These are phyloP conservation scores for Primulina tabacum DNA, from an alignment of 257 asterid species.

Conservation along the genomic window DNA sequence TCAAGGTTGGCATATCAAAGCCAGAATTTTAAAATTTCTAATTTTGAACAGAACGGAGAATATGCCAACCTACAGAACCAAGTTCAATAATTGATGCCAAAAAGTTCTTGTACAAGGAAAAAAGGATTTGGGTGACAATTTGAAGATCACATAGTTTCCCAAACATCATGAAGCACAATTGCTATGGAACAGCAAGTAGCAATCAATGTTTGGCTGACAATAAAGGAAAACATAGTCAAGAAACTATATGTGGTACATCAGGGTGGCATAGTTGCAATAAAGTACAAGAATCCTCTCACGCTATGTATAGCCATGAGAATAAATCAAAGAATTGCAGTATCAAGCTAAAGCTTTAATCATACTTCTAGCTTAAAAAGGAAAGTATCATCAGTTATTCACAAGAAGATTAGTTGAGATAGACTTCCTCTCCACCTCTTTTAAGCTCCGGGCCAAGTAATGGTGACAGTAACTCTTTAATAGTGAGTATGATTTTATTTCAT, in stretches of 20 bases:
- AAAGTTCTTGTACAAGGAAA: slow-evolving; percentile 4
- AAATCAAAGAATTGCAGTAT: not conserved
- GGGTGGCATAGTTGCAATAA: slow-evolving; percentile 11
- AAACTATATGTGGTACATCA: slow-evolving; percentile 8
- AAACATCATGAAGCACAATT: slow-evolving; percentile 13
- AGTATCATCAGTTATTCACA: slow-evolving; percentile 6
- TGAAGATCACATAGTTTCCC: not conserved
- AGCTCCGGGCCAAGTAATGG: not conserved
- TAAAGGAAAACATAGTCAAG: slow-evolving; percentile 7
- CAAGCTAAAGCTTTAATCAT: not conserved
- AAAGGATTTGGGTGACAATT: not conserved
- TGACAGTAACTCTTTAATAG: slow-evolving; percentile 4
- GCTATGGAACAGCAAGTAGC: not conserved
- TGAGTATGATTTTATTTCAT: not conserved
- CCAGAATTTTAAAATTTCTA: slow-evolving; percentile 2
- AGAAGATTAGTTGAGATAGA: not conserved
- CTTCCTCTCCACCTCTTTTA: not conserved
- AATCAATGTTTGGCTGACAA: not conserved
- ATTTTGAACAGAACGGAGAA: not conserved
- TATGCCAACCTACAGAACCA: not conserved
- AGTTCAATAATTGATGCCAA: slow-evolving; percentile 6
- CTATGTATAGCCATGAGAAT: not conserved
- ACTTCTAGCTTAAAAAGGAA: slow-evolving; percentile 3
- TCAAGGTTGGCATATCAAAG: slow-evolving; percentile 1
- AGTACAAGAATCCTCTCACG: not conserved